Evolutionary conservation across 495 filamentous ascomycete species (phyloP), one percentile per base, ranked within the genome.

Genomic region (Xylaria scruposa): DNA sequence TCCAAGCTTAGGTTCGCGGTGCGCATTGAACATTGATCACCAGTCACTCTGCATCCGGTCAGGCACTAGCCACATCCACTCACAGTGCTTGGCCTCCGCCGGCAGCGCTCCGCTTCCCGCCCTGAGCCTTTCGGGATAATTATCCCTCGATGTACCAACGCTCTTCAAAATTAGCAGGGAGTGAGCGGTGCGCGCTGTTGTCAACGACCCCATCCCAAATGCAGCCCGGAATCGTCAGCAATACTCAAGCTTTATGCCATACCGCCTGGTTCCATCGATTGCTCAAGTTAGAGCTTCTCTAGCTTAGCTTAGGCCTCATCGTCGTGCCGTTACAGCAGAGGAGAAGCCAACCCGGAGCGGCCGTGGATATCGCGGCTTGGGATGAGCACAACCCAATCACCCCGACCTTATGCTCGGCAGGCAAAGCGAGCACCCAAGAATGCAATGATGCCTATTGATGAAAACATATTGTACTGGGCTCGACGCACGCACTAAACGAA

Each of bases 1-100:
- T 42, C 58, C 54, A 29, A 70, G 46, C 68, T 54, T 40, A 63
- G 58, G 68, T 63, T 62, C 58, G 56, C 40, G 19, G 54, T 62
- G 65, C 65, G 42, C 60, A 53, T 70, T 26, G 44, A 62, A 56
- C 29, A 53, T 31, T 29, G 42, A 44, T 62, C 68, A 46, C 29
- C 68, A 62, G 31, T 42, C 47, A 56, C 21, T 46, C 10, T 26
- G 24, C 24, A 29, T 31, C 51, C 65, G 51, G 49, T 26, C 36
- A 21, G 6, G 36, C 47, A 58, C 65, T 68, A 58, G 49, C 65
- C 49, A 68, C 46, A 67, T 53, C 44, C 31, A 51, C 63, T 17
- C 10, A 24, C 19, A n/a, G 46, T 53, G 17, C 62, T 12, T 65
- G n/a, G 15, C 26, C n/a, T n/a, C 40, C 26, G 24, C 40, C 26